phyloP scores from a whole-genome alignment of 2,329 filamentous ascomycete species.

The Trichophyton benhamiae region DNA sequence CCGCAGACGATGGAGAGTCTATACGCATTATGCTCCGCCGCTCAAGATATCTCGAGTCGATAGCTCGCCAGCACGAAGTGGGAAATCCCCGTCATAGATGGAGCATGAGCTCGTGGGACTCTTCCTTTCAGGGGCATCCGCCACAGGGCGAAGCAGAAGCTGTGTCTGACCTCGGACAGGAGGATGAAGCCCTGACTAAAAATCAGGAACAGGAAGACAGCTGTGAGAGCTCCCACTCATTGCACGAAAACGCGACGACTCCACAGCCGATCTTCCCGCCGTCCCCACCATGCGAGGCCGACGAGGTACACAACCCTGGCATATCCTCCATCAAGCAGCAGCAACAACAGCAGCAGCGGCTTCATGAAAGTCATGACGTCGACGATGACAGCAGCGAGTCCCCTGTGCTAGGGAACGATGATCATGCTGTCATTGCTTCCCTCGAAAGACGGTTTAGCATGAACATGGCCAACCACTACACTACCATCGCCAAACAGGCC shows the following conservation, averaged over 20 bases:
- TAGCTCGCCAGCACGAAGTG: constrained; percentile 15
- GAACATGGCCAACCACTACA: constrained; percentile 27
- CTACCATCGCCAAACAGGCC: constrained; percentile 41
- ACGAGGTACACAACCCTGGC: neutral
- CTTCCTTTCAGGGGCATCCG: constrained; percentile 25
- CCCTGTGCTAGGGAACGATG: neutral
- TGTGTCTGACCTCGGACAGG: too few relatives aligned
- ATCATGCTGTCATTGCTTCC: neutral
- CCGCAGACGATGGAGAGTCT: constrained; percentile 39
- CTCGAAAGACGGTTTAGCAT: constrained; percentile 9
- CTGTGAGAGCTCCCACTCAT: constrained; percentile 5
- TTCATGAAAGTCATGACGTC: too few relatives aligned
- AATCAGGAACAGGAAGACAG: constrained; percentile 4
- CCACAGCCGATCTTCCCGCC: constrained; percentile 5
- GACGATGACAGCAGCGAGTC: neutral
- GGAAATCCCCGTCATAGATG: constrained; percentile 27
- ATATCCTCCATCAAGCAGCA: neutral
- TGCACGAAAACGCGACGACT: constrained; percentile 5
- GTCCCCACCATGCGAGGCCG: neutral
- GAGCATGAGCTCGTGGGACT: constrained; percentile 37
- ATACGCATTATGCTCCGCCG: constrained; percentile 44
- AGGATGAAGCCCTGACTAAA: neutral
- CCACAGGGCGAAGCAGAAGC: neutral
- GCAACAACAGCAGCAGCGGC: neutral
- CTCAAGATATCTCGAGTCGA: constrained; percentile 30